Evolutionary conservation across 2,329 filamentous ascomycete genomes (phyloP), one percentile per base, ranked within the genome.

Genomic region (Penicillium thymicola): DNA sequence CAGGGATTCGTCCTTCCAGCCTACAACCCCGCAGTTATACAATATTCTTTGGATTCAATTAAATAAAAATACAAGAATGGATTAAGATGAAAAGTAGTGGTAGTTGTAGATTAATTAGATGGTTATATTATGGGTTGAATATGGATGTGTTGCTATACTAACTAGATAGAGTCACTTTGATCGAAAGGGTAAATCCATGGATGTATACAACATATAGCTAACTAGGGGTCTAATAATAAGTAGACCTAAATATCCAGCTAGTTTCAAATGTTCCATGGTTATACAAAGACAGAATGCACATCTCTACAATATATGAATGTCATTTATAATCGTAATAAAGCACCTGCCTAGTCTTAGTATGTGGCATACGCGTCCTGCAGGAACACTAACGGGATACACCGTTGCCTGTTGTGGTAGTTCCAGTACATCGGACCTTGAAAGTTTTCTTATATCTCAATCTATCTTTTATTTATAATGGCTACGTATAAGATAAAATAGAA

Each of bases 291-390:
- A 5, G 23, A 25, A 18, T 51, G 27, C 14, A 28, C 14, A 21
- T 21, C 21, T 21, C 21, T 21, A 21, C 21, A 21, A 21, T 21
- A 21, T 21, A 21, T 21, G 21, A 2, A 23, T 43, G 16, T n/a
- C 16, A 28, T 43, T 43, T 44, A 13, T 13, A 11, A 10, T 14
- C 3, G 8, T 16, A 37, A 50, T 49, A 55, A 42, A 42, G 44
- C 44, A 48, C 18, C 18, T 23, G 36, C 8, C 10, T 10, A 32
- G 43, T 32, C 21, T 44, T 32, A 54, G 21, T 37, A 13, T 36
- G 28, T 45, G 18, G 32, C 55, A 43, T 61, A 63, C 60, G 59
- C 60, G 60, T 61, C 59, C 60, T 63, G 60, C 59, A 61, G 60
- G 51, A 58, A 59, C 53, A 36, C 46, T n/a, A 21, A n/a, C 2